Evolutionary conservation across 1,139 yeast genomes (phyloP).

Genomic region (Arxiozyma telluris): DNA sequence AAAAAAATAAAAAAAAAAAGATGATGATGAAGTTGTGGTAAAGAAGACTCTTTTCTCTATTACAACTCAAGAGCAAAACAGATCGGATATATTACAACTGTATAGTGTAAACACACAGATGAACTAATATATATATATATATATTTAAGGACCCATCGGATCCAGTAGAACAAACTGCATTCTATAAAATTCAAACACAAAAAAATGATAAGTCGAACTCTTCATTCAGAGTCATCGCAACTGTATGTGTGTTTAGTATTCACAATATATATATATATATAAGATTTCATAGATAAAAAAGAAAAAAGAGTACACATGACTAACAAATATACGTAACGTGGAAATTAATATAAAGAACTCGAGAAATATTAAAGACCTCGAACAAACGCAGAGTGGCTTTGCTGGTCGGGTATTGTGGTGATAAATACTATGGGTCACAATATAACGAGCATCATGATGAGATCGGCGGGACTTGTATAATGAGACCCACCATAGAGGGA

Average conservation of each 20-base stretch:
- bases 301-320: neutral
- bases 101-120: no score
- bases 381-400: constrained; percentile 60
- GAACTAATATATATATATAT: no score
- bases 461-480: constrained; percentile 33
- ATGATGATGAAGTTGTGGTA: no score
- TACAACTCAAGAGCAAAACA: no score
- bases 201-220: neutral
- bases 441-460: constrained; percentile 51
- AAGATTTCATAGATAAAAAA: no score
- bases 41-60: no score
- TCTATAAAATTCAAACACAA: no score
- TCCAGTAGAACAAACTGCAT: no score
- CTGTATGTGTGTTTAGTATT: neutral
- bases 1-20: no score
- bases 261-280: no score
- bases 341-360: neutral
- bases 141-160: no score
- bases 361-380: neutral
- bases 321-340: neutral
- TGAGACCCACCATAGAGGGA: constrained; percentile 71
- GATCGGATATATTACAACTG: no score
- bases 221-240: neutral
- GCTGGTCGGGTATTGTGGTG: constrained; percentile 89
- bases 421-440: constrained; percentile 97